Evolutionary conservation across 163 green algal genomes (phyloP).

Genomic region (Scenedesmus sp.): DNA sequence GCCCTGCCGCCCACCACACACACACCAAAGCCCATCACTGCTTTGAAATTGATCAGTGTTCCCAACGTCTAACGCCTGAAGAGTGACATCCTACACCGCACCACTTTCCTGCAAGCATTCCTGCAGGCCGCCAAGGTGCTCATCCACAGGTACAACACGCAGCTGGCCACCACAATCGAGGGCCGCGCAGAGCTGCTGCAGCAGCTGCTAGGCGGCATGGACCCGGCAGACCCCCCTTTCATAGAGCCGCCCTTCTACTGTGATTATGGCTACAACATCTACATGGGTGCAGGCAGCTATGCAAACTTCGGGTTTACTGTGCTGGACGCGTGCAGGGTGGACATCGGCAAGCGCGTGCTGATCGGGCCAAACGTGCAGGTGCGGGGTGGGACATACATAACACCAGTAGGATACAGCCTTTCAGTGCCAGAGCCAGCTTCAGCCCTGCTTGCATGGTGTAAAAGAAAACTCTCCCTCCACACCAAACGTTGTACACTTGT

Average conservation of each 20-base stretch:
- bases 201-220: slow-evolving; percentile 45
- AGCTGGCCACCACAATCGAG: slow-evolving; percentile 9
- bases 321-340: slow-evolving; percentile 35
- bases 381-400: no score
- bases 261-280: slow-evolving; percentile 52
- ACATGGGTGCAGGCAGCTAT: slow-evolving; percentile 30
- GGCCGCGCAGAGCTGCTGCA: slow-evolving; percentile 35
- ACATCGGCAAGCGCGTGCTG: slow-evolving; percentile 30
- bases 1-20: neutral
- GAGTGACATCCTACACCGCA: neutral
- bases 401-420: no score
- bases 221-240: slow-evolving; percentile 44
- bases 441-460: no score
- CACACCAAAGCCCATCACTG: no score
- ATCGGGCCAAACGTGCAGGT: slow-evolving; percentile 40
- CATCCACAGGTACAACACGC: slow-evolving; percentile 18
- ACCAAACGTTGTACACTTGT: no score
- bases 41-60: no score
- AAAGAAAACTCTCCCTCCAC: no score
- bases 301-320: slow-evolving; percentile 36
- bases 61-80: no score
- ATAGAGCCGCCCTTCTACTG: slow-evolving; percentile 47
- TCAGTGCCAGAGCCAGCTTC: no score
- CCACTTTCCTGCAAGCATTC: neutral
- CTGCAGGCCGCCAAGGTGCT: neutral